These are phyloP conservation scores for Avena atlantica DNA, from an alignment of 176 grass and related monocot genomes.

Conservation along the genomic window DNA sequence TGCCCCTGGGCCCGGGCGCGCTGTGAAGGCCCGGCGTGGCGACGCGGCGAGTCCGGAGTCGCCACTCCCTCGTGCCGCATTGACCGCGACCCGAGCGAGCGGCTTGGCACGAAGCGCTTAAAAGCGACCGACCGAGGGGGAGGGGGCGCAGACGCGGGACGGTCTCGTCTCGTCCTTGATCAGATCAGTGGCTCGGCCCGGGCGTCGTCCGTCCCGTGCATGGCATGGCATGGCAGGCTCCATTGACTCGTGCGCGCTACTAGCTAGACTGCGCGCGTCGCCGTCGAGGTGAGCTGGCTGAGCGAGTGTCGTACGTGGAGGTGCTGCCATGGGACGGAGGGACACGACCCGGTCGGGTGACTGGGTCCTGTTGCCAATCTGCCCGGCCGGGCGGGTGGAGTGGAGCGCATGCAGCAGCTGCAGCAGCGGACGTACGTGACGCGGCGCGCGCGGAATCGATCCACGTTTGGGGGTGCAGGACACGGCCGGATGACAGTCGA, in stretches of 20 bases:
- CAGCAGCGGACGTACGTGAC: conserved; percentile 33
- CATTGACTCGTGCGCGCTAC: background rate
- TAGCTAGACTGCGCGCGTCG: conserved; percentile 11
- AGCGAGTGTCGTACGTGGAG: background rate
- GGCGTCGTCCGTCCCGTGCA: background rate
- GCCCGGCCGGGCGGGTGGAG: conserved; percentile 12
- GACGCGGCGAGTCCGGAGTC: background rate
- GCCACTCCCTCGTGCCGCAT: background rate
- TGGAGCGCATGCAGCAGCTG: conserved; percentile 20
- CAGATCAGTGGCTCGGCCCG: background rate
- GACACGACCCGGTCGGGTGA: conserved; percentile 20
- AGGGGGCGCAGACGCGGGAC: background rate
- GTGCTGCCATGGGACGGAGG: conserved; percentile 23
- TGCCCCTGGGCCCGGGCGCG: background rate
- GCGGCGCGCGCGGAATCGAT: background rate
- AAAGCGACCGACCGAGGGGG: background rate
- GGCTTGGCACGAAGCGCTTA: background rate
- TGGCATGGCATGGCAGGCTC: background rate
- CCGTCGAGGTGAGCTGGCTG: conserved; percentile 34
- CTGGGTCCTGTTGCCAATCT: conserved; percentile 34
- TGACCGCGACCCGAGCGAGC: conserved; percentile 10
- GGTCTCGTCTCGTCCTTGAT: background rate
- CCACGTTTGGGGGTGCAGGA: too few species aligned
- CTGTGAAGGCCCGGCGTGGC: background rate
- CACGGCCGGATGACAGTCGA: too few species aligned